Evolutionary conservation across 2,329 filamentous ascomycete genomes (phyloP), one percentile per base, ranked within the genome.

Genomic region (Epichloe coenophiala): DNA sequence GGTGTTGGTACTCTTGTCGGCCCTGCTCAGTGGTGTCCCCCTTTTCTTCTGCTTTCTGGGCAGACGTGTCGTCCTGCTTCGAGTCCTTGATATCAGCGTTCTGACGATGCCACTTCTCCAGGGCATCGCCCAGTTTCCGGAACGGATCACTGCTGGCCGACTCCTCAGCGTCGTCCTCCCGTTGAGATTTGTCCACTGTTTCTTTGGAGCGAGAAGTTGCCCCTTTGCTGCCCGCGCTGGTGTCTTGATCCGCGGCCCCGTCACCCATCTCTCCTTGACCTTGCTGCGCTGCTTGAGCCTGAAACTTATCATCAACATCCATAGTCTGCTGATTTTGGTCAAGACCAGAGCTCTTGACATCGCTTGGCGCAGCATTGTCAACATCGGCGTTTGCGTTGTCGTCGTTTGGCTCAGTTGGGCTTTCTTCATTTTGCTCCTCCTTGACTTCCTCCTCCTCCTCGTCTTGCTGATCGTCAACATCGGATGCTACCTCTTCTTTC

Each of bases 101-200:
- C 61, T 89, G 87, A 52, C 87, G 80, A 65, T 97, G 90, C 88
- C 90, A 98, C 59, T 84, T 81, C 65, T 97, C 90, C 35, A 98
- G 74, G 5, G 88, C 85, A 69, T 98, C 89, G 21, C 93, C 93
- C 33, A 98, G 78, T 62, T 95, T 94, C 70, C 93, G 93, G 75
- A 96, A 95, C 1, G 89, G 86, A 57, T 93, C 81, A 44, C 73
- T 68, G 39, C 67, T 68, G 49, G 70, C 66, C 7, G 67, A 67
- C 49, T 75, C 69, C 42, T 70, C 64, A 11, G 71, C 68, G 49
- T 77, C 71, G 39, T 67, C 63, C 31, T 70, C 62, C 45, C 66
- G 59, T 5, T 74, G 68, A n/a, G 69, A 65, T 37, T 69, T 64
- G n/a, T 75, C 70, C n/a, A 69, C 64, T 4, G 70, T 65, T 39